These are phyloP conservation scores for Sarocladiaceae sp. DNA, from an alignment of 2,329 filamentous ascomycete species.

Conservation along the genomic window DNA sequence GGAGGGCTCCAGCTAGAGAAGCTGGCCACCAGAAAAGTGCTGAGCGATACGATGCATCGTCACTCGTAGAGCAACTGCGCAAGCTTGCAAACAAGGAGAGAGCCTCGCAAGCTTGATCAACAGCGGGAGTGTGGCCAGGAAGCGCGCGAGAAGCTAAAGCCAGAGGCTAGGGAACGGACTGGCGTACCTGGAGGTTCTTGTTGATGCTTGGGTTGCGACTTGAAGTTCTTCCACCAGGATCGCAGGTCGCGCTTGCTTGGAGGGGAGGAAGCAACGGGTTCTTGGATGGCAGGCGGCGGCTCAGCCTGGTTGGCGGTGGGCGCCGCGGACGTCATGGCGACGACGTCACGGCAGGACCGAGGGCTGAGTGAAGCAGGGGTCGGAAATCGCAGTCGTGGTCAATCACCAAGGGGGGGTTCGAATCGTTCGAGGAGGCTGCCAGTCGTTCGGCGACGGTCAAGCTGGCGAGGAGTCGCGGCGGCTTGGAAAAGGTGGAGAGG, in stretches of 20 bases:
- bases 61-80: no score
- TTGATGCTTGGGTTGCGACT: slow-evolving; percentile 53
- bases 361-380: neutral
- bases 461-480: slow-evolving; percentile 1
- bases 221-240: slow-evolving; percentile 97
- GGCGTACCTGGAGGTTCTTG: slow-evolving; percentile 47
- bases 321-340: slow-evolving; percentile 30
- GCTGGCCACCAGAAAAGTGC: no score
- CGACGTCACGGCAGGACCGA: slow-evolving; percentile 13
- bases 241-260: slow-evolving; percentile 82
- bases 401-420: slow-evolving; percentile 2
- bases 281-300: slow-evolving; percentile 20
- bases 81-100: no score
- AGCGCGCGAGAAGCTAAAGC: neutral
- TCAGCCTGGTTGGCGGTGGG: slow-evolving; percentile 26
- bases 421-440: no score
- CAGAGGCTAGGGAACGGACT: neutral
- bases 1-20: no score
- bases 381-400: neutral
- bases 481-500: neutral
- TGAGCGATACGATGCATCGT: no score
- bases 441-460: neutral
- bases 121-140: neutral
- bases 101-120: no score
- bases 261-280: slow-evolving; percentile 53